Evolutionary conservation across 108 stramenopile genomes (phyloP), one percentile per base, ranked within the genome.

Genomic region (Cyclotella distinguenda): DNA sequence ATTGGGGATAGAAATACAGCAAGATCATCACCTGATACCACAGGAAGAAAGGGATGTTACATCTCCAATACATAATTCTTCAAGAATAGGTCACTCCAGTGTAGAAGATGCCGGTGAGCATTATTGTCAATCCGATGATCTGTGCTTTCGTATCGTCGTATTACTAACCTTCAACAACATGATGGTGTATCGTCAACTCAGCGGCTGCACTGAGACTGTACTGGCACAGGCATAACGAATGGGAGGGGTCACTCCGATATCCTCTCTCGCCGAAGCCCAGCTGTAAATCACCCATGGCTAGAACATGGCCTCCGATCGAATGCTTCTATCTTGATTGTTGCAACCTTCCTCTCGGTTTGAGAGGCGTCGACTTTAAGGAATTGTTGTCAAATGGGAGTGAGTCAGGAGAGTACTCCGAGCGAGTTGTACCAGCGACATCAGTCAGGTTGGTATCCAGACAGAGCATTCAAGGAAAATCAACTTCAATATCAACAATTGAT

Each of bases 51-150:
- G 0, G 6, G 38, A 52, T 22, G 19, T 4, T 18, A 40, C 42
- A 4, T 30, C 50, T 5, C 25, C 26, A 47, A 39, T 26, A 13
- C 13, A 59, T 27, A 64, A 43, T 44, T n/a, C 54, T 23, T 47
- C 66, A 0, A 46, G 16, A 11, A 28, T 76, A n/a, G 81, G 81
- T 12, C 81, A 82, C 48, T 73, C 66, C 34, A 66, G 64, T 21
- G 77, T 82, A 15, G 81, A 82, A 52, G 81, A 82, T 53, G 81
- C 81, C 16, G n/a, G n/a, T n/a, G n/a, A n/a, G n/a, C n/a, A n/a
- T n/a, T n/a, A n/a, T n/a, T n/a, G n/a, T n/a, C n/a, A n/a, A n/a
- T n/a, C n/a, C n/a, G n/a, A n/a, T n/a, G n/a, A n/a, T n/a, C n/a
- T n/a, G n/a, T n/a, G n/a, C n/a, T n/a, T n/a, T n/a, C n/a, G n/a